Evolutionary conservation across 2,329 filamentous ascomycete species (phyloP), one percentile per base, ranked within the genome.

Genomic region (Colletotrichum trifolii): DNA sequence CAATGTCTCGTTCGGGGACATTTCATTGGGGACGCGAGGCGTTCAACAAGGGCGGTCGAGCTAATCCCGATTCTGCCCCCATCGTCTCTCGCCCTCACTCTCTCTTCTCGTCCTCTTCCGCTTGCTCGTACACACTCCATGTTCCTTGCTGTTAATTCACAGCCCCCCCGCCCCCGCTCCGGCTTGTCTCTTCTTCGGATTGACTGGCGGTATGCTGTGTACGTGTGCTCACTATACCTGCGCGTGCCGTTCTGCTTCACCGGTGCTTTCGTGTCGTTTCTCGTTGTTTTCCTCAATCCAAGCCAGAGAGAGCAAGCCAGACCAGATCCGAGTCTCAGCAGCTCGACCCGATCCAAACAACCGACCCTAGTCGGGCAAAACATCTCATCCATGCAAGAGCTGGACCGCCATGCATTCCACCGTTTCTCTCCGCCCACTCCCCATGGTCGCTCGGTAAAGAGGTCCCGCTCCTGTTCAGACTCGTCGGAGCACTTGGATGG

Each of bases 11-110:
- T 25, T 25, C 38, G 33, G 13, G n/a, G n/a, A n/a, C n/a, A 38
- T 64, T 65, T 56, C 47, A 48, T 62, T 62, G 62, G 62, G 62
- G 62, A 65, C 36, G 58, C 46, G 52, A 65, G 62, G 62, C 62
- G 62, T 65, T 65, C 62, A 65, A 65, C 62, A 65, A 62, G 50
- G 58, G 52, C 57, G 58, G 25, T 36, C 36, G 25, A 56, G 58
- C 58, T 46, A 56, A 55, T 47, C 46, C 42, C 39, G 12, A 38
- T 39, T 54, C 55, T 38, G 38, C 38, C 12, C 39, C 11, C 34
- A n/a, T 34, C 15, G 15, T 39, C 46, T 40, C 39, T 12, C 43
- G 8, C 33, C 55, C 46, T 50, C 60, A 49, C 61, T 56, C 61
- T 33, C 39, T 40, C 57, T 25, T 25, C 25, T 25, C 25, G 25